Evolutionary conservation across 441 rosid genomes (phyloP), one percentile per base, ranked within the genome.

Genomic region (Viola pubescens): DNA sequence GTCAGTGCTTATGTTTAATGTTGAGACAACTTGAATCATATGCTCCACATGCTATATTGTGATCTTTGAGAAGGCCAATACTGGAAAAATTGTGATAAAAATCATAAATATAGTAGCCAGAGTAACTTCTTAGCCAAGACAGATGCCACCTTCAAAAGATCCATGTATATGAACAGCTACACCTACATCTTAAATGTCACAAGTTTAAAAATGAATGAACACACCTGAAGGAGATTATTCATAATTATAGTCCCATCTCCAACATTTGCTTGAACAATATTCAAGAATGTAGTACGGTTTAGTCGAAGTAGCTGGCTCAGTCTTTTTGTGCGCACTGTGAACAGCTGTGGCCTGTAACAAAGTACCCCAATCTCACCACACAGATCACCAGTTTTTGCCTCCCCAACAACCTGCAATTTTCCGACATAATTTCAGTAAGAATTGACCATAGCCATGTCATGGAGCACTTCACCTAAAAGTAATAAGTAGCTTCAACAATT

Each of bases 211-310:
- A n/a, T 5, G 26, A 16, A 60, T 48, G 1, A 48, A 50, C 69
- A n/a, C 9, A 88, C 97, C 91, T 90, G 87, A 64, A 90, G 89
- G 60, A 90, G 85, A 74, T 90, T 90, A 73, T 80, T 90, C 88
- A 82, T 80, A 73, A 90, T 88, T 49, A 90, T 75, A 11, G 94
- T 84, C 52, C 94, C 97, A 52, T 90, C 97, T 66, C 89, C 97
- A 55, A 85, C 82, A 70, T 86, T 90, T 40, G 94, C 85, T 71
- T 87, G 89, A 68, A 90, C 84, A 56, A 85, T 84, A 52, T 86
- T 90, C 64, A 90, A 64, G 76, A 89, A 83, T 10, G 82, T 69
- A 3, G 92, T 81, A 16, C 95, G 89, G 62, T 88, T 90, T 73
- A 88, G 60, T 13, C 97, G 88, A 19, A 90, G 76, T 3, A 91